phyloP scores from a whole-genome alignment of 176 grass and related monocot genomes.

The Carex kokanica region DNA sequence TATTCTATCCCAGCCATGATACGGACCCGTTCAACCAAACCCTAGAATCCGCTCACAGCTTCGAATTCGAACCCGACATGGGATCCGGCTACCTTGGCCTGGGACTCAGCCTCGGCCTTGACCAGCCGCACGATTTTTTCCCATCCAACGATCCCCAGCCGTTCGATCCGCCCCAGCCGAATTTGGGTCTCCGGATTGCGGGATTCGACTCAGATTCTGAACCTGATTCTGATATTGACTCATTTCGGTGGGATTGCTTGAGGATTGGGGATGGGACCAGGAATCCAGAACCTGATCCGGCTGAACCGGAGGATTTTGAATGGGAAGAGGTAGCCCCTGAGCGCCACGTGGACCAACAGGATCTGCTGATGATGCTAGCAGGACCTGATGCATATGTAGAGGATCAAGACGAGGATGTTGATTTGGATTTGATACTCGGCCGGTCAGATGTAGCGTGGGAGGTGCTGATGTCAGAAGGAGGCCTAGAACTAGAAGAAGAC shows the following conservation, averaged over 20 bases:
- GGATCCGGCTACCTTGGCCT: conserved; percentile 11
- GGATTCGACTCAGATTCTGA: conserved; percentile 35
- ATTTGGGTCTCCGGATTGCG: conserved; percentile 16
- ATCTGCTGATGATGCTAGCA: conserved; percentile 57
- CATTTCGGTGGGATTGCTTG: conserved; percentile 55
- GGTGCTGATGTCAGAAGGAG: conserved; percentile 42
- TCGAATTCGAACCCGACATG: conserved; percentile 26
- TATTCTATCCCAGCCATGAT: conserved; percentile 23
- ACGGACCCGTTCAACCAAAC: conserved; percentile 29
- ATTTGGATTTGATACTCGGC: conserved; percentile 35
- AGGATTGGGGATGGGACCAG: conserved; percentile 24
- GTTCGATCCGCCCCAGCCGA: not conserved
- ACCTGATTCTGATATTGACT: conserved; percentile 22
- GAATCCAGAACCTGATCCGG: conserved; percentile 31
- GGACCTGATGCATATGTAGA: conserved; percentile 33
- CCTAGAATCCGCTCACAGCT: conserved; percentile 40
- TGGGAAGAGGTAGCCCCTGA: conserved; percentile 59
- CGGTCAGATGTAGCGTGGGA: conserved; percentile 47
- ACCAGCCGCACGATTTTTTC: conserved; percentile 10
- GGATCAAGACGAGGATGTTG: conserved; percentile 43
- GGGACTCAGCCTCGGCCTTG: conserved; percentile 27
- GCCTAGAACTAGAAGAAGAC: conserved; percentile 25
- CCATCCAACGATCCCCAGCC: conserved; percentile 1
- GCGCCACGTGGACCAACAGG: conserved; percentile 39
- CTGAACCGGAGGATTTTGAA: conserved; percentile 31